phyloP scores from a whole-genome alignment of 495 filamentous ascomycete genomes.

The Penicillium desertorum region DNA sequence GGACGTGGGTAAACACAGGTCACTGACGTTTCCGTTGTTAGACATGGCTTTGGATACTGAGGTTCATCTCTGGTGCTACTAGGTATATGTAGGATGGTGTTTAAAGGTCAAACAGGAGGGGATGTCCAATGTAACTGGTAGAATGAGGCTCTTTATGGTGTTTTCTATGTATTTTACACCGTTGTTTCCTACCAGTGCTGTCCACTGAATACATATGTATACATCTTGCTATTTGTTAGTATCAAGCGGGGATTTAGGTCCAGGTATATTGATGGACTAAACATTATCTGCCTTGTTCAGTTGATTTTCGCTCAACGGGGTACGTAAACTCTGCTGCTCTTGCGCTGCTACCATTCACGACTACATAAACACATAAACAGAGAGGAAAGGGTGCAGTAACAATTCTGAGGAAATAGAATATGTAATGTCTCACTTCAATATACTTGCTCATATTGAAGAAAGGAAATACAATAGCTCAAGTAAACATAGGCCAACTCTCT shows the following conservation, averaged over 20 bases:
- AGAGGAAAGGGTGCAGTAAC: no score
- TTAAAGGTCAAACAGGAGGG: neutral
- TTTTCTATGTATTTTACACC: neutral
- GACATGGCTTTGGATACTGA: neutral
- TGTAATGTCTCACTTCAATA: no score
- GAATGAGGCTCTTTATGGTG: neutral
- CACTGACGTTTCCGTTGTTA: neutral
- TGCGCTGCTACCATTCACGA: no score
- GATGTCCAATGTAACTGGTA: neutral
- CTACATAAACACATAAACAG: no score
- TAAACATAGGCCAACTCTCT: no score
- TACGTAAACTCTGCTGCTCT: no score
- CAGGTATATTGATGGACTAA: no score
- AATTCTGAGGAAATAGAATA: no score
- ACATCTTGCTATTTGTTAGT: neutral
- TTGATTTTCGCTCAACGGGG: no score
- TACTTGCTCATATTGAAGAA: no score
- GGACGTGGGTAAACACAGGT: neutral
- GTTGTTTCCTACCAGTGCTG: neutral
- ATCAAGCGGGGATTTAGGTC: neutral
- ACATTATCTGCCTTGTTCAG: no score
- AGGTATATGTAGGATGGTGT: neutral
- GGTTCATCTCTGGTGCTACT: neutral
- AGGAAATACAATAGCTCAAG: no score
- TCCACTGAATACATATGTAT: neutral